Evolutionary conservation across 768 basidiomycete genomes (phyloP).

Genomic region (Nidula microcarpa): DNA sequence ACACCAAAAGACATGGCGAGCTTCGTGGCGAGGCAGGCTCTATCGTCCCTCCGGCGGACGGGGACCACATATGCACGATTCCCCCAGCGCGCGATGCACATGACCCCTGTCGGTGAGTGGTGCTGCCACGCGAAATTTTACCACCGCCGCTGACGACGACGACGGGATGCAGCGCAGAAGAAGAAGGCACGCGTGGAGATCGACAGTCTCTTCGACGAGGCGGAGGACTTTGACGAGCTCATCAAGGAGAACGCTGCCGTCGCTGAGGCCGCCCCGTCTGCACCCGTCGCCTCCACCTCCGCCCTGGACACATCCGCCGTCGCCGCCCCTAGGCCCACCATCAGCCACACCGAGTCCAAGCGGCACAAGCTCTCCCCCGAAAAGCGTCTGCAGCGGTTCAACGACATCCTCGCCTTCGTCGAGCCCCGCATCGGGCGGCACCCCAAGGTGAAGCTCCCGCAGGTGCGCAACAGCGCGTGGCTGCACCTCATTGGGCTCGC

Average conservation of each 20-base stretch:
- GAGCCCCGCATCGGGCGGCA: slow-evolving; percentile 34
- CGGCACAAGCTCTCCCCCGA: slow-evolving; percentile 23
- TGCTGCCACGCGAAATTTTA: slow-evolving; percentile 3
- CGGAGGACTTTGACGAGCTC: slow-evolving; percentile 14
- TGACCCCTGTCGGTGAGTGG: slow-evolving; percentile 16
- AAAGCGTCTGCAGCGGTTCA: slow-evolving; percentile 26
- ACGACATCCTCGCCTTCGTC: slow-evolving; percentile 29
- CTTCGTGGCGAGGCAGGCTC: neutral
- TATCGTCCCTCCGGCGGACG: neutral
- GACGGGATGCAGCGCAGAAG: slow-evolving; percentile 21
- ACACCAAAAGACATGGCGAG: neutral
- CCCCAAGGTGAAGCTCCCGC: slow-evolving; percentile 25
- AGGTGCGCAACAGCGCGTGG: slow-evolving; percentile 46
- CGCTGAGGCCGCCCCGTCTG: slow-evolving; percentile 1
- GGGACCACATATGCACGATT: neutral
- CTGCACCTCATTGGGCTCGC: slow-evolving; percentile 48
- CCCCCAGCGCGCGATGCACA: slow-evolving; percentile 10
- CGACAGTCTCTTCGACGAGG: slow-evolving; percentile 27
- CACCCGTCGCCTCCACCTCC: slow-evolving; percentile 2
- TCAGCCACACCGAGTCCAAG: slow-evolving; percentile 3
- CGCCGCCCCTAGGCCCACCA: neutral
- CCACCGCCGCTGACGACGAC: slow-evolving; percentile 2
- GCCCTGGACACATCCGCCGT: neutral
- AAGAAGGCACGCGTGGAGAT: slow-evolving; percentile 21
- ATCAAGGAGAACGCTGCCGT: slow-evolving; percentile 6